Evolutionary conservation across 805 yeast species (phyloP).

Genomic region (Tetrapisispora iriomotensis): DNA sequence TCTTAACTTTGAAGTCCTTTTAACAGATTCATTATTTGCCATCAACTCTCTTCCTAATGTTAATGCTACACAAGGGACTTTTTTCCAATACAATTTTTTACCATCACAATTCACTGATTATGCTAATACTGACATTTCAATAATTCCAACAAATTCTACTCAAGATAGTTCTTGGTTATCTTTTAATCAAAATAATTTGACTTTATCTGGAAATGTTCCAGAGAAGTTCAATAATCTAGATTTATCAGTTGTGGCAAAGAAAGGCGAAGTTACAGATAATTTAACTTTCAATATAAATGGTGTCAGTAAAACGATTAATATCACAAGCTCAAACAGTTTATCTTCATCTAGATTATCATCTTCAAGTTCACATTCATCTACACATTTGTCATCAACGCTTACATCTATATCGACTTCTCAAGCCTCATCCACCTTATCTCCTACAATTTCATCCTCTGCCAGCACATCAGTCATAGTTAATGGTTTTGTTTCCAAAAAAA

Average conservation of each 20-base stretch:
- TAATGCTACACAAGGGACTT: conserved; percentile 59
- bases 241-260: conserved; percentile 35
- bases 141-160: conserved; percentile 30
- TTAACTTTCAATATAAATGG: conserved; percentile 47
- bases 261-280: conserved; percentile 30
- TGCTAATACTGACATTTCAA: conserved; percentile 39
- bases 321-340: not conserved
- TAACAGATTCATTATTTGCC: conserved; percentile 47
- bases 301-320: conserved; percentile 24
- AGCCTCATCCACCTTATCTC: conserved; percentile 22
- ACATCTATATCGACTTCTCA: conserved; percentile 16
- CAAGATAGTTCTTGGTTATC: conserved; percentile 51
- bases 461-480: conserved; percentile 21
- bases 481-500: conserved; percentile 20
- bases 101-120: conserved; percentile 48
- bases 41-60: conserved; percentile 42
- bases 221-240: conserved; percentile 33
- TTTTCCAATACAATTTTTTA: conserved; percentile 46
- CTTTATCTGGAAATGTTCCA: conserved; percentile 63
- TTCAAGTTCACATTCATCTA: conserved; percentile 7
- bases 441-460: conserved; percentile 23
- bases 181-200: conserved; percentile 48
- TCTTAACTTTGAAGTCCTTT: conserved; percentile 47
- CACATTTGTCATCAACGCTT: conserved; percentile 23
- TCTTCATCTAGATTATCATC: conserved; percentile 9